phyloP scores from a whole-genome alignment of 495 filamentous ascomycete species.

The Jackrogersella minutella region DNA sequence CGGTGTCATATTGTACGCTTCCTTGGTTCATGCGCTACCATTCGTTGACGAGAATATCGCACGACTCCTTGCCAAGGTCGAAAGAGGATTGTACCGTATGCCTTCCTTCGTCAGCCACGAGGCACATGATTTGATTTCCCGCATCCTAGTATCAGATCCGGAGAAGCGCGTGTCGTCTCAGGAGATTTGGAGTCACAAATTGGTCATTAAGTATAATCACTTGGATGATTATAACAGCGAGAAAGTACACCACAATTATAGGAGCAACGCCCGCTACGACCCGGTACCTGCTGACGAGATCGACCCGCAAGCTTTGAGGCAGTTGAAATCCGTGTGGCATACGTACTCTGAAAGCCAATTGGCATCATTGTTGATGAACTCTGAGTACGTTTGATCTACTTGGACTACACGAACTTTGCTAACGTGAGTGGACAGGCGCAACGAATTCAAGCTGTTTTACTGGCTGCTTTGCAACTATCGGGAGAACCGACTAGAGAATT shows the following conservation, averaged over 20 bases:
- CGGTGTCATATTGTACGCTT: constrained; percentile 86
- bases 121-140: constrained; percentile 77
- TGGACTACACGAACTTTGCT: constrained; percentile 34
- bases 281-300: constrained; percentile 63
- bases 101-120: constrained; percentile 71
- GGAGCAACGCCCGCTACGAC: constrained; percentile 41
- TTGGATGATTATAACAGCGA: constrained; percentile 60
- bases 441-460: constrained; percentile 93
- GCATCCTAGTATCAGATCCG: constrained; percentile 78
- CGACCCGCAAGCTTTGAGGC: constrained; percentile 79
- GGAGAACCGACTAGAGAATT: constrained; percentile 85
- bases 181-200: constrained; percentile 82
- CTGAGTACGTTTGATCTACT: constrained; percentile 63
- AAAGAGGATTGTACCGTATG: constrained; percentile 75
- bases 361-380: constrained; percentile 67
- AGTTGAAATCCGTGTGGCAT: constrained; percentile 90
- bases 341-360: constrained; percentile 74
- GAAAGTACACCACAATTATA: constrained; percentile 30
- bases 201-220: constrained; percentile 81
- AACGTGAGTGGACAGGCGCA: constrained; percentile 61
- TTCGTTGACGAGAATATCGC: constrained; percentile 72
- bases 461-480: constrained; percentile 79
- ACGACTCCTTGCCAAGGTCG: constrained; percentile 70
- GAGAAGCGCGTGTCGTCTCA: constrained; percentile 76
- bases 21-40: constrained; percentile 80